These are phyloP conservation scores for Amaranthus cruentus DNA, from an alignment of 148 eudicot genomes.

Conservation along the genomic window DNA sequence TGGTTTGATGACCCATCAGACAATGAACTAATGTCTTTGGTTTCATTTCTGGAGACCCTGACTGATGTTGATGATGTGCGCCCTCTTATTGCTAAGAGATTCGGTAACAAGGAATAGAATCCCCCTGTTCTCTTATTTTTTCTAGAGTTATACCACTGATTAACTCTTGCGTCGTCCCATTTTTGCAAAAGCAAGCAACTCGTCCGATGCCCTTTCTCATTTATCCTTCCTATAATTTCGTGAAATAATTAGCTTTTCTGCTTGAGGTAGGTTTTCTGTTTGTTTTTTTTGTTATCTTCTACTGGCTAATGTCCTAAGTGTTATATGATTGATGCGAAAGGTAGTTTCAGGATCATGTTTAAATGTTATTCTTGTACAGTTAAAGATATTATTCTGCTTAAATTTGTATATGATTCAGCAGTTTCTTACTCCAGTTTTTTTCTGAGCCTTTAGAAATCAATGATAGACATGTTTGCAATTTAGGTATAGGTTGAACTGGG, in stretches of 20 bases:
- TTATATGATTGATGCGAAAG: slow-evolving; percentile 24
- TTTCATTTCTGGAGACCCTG: slow-evolving; percentile 88
- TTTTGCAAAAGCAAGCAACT: slow-evolving; percentile 21
- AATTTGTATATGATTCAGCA: slow-evolving; percentile 32
- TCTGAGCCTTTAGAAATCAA: slow-evolving; percentile 7
- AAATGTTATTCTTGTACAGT: slow-evolving; percentile 24
- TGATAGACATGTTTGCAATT: neutral
- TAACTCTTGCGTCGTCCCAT: slow-evolving; percentile 32
- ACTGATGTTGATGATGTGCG: slow-evolving; percentile 91
- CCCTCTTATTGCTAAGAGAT: slow-evolving; percentile 87
- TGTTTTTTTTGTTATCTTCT: slow-evolving; percentile 21
- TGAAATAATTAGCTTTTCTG: slow-evolving; percentile 31
- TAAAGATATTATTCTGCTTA: slow-evolving; percentile 27
- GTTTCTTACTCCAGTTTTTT: slow-evolving; percentile 18
- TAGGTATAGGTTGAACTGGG: no score
- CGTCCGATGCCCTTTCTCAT: slow-evolving; percentile 32
- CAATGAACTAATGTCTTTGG: slow-evolving; percentile 64
- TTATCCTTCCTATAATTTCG: slow-evolving; percentile 19
- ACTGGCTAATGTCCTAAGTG: slow-evolving; percentile 28
- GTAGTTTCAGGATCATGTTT: slow-evolving; percentile 31
- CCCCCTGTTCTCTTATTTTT: slow-evolving; percentile 40
- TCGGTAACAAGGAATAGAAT: slow-evolving; percentile 93
- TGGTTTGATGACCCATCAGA: slow-evolving; percentile 99
- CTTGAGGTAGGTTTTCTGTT: slow-evolving; percentile 18
- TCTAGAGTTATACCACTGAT: slow-evolving; percentile 37